Base-by-base conservation (phyloP, 257 asterid species). In the Penstemon newberryi region DNA sequence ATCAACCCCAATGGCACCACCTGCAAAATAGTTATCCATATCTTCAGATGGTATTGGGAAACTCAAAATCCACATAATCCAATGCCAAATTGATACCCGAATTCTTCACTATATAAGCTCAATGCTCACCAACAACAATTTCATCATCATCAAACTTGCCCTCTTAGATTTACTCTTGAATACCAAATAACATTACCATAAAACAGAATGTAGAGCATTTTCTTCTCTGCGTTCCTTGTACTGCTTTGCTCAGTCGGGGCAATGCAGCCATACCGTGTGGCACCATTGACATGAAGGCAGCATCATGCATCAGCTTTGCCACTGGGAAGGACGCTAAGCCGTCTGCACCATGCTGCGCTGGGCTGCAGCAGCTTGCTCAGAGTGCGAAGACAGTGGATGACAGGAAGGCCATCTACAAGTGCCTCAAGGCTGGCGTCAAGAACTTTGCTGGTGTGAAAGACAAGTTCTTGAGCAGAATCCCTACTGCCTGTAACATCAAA, bases 391-490 rank as follows among this genome's bases (percentile, higher is more conserved):
- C 85, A 2, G 73, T 84, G 4, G 81, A 84, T 25, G 87, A 80
- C 75, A 82, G 80, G 82, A 84, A 86, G 77, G 83, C 78, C 67
- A 78, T 84, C 33, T 86, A 89, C 71, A 64, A 78, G 64, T 86
- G 93, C 83, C 93, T 86, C 55, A 84, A 84, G 77, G 77, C 67
- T 47, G 86, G 84, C 1, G 82, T 80, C 40, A 82, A 73, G 78
- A 84, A 69, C 73, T 82, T 84, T 7, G 50, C 71, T 0, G 82
- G 90, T 2, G 90, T 86, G 40, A 83, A 86, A 69, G 90, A 84
- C 75, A 70, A 12, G 80, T 77, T 72, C 76, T 67, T 84, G 81
- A 80, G 93, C 84, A 43, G 64, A 66, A 75, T 84, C 58, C 90
- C 93, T 7, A 5, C 54, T 62, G 73, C 75, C 59, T 86, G 89